Base-by-base conservation (phyloP, 2,329 filamentous ascomycete species). In the Pseudodiploospora longispora region DNA sequence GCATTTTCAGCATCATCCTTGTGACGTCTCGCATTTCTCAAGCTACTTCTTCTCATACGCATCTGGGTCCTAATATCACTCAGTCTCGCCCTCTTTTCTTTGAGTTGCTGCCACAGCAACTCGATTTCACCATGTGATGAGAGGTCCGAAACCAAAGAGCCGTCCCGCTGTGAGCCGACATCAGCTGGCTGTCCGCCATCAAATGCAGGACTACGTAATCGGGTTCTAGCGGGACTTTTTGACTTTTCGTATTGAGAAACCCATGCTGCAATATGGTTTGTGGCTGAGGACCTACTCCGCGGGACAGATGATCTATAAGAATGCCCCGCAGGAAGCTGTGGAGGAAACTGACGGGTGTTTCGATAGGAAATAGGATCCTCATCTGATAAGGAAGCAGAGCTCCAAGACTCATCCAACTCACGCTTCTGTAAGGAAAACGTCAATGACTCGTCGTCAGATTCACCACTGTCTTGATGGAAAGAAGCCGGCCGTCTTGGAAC, bases 1-100 rank as follows among this genome's bases (percentile, higher is more conserved):
- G 55, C 55, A 48, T 69, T 68, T 40, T 69, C 67, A 5, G 63
- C 58, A 28, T 60, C 55, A 34, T 66, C 60, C 41, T 59, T 64
- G 27, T 48, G 51, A 12, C 50, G 58, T 1, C 66, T 61, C 12
- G 65, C 43, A 4, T 58, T 47, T 35, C 55, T 55, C 33, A 69
- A 41, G 32, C 57, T 51, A 31, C 54, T 59, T 30, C 66, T 58
- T 40, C 55, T 59, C 10, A 44, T 43, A 4, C 59, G 52, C 61
- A 68, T 69, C 10, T 57, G 47, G 3, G 40, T 41, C 40, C 59
- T 63, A 27, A 61, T 57, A 1, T 54, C 53, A 28, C 54, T 52
- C 9, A 65, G 27, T 29, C 51, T 57, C 6, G 52, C 50, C 8
- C 64, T 54, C 30, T 61, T 60, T 9, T 60, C 51, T 36, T 66